These are phyloP conservation scores for Trichoderma guizhouense DNA, from an alignment of 2,329 filamentous ascomycete genomes.

Conservation along the genomic window DNA sequence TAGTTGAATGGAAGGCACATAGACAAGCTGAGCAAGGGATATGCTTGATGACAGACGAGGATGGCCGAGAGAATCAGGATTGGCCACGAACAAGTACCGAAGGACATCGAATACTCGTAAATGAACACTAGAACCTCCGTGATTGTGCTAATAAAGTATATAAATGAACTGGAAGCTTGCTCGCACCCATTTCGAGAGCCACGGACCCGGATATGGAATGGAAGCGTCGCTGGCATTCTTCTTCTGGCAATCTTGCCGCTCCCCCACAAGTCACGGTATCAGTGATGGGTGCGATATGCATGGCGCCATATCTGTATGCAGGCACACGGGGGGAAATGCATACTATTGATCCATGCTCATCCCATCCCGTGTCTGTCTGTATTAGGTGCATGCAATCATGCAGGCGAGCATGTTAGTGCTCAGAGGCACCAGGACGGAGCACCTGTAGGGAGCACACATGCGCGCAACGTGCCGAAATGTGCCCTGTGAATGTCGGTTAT, in stretches of 20 bases:
- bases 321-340: constrained; percentile 16
- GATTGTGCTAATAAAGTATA: background rate
- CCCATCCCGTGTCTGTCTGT: background rate
- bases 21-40: background rate
- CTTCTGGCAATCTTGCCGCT: background rate
- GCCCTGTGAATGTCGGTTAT: background rate
- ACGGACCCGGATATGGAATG: background rate
- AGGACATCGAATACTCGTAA: background rate
- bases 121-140: background rate
- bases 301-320: constrained; percentile 8
- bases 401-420: background rate
- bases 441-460: background rate
- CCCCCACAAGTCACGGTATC: constrained; percentile 2
- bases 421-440: background rate
- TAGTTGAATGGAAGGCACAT: background rate
- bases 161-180: background rate
- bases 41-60: background rate
- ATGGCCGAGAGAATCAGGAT: background rate
- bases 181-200: background rate
- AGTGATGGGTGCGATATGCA: constrained; percentile 1
- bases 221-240: background rate
- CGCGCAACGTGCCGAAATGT: background rate
- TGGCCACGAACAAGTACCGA: background rate
- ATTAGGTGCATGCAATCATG: background rate
- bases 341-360: background rate